phyloP scores from a whole-genome alignment of 1,284 basidiomycete species.

The Ceratorhiza oryzae-sativae region DNA sequence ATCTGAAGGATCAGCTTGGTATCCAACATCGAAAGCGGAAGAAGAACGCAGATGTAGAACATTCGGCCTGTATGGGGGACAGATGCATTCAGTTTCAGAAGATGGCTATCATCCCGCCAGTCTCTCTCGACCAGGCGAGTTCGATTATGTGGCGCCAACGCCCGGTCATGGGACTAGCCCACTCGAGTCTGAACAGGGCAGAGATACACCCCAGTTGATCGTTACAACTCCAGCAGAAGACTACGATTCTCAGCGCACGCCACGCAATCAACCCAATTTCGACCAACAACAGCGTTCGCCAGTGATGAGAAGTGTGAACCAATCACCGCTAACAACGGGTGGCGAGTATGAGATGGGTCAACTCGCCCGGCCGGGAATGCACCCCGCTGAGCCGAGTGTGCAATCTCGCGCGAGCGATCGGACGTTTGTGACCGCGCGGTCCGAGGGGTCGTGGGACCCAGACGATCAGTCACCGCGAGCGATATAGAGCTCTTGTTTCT shows the following conservation, averaged over 20 bases:
- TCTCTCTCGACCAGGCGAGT: not conserved
- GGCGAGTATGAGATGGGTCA: constrained; percentile 33
- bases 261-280: not conserved
- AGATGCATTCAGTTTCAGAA: constrained; percentile 2
- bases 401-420: constrained; percentile 33
- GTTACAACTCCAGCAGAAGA: constrained; percentile 20
- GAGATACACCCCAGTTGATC: constrained; percentile 10
- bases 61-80: constrained; percentile 17
- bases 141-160: constrained; percentile 3
- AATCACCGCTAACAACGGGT: constrained; percentile 1
- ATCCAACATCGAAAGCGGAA: constrained; percentile 51
- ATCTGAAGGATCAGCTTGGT: constrained; percentile 83
- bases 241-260: constrained; percentile 1
- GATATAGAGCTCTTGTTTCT: constrained; percentile 26
- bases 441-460: constrained; percentile 33
- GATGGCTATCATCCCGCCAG: constrained; percentile 13
- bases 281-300: constrained; percentile 11
- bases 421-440: constrained; percentile 38
- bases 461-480: constrained; percentile 23
- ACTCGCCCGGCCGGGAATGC: constrained; percentile 2
- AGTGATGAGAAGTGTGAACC: constrained; percentile 12
- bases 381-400: constrained; percentile 24
- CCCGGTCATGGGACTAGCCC: constrained; percentile 12
- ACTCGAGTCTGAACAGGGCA: not conserved
- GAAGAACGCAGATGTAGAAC: not conserved